Evolutionary conservation across 2,329 filamentous ascomycete species (phyloP), one percentile per base, ranked within the genome.

Genomic region (Trichoderma hamatum): DNA sequence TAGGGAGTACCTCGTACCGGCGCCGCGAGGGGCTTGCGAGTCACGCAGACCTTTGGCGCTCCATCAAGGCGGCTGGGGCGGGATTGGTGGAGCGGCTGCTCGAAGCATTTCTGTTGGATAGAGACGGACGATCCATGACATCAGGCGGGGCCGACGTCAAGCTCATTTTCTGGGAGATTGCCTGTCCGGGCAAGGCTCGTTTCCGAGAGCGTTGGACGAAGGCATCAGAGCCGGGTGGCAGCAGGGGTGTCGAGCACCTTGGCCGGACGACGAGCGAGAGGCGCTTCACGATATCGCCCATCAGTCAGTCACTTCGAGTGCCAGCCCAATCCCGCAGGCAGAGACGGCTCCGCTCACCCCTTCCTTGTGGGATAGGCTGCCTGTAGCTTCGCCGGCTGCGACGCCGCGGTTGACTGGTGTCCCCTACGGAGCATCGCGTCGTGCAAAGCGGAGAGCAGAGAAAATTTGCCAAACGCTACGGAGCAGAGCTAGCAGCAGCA

Each of bases 71-170:
- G 68, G 68, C 55, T 68, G 68, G 64, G 68, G 64, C 63, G 68
- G 68, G 55, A 69, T 24, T 64, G 58, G 60, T 69, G 68, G 62
- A 67, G 68, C 26, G 43, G 30, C 11, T 28, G 32, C 58, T 67
- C n/a, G 32, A 19, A 46, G 51, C 54, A 34, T 55, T 54, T 49
- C 63, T 56, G 64, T 63, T 68, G 55, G 64, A 62, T 32, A 24
- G 54, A 39, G 68, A 26, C 30, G 72, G 76, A 70, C 76, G 76
- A 77, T 78, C 76, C 74, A 76, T 78, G 75, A 77, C 76, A 78
- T 77, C 76, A 77, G 72, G 71, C 70, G 67, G 71, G 70, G 72
- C 71, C 26, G 39, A 71, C 71, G 61, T 66, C 67, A 65, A 66
- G 67, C 68, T 71, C 54, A 70, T 69, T 55, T 70, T 71, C 60